These are phyloP conservation scores for Solanum sejunctum DNA, from an alignment of 257 asterid species.

Conservation along the genomic window DNA sequence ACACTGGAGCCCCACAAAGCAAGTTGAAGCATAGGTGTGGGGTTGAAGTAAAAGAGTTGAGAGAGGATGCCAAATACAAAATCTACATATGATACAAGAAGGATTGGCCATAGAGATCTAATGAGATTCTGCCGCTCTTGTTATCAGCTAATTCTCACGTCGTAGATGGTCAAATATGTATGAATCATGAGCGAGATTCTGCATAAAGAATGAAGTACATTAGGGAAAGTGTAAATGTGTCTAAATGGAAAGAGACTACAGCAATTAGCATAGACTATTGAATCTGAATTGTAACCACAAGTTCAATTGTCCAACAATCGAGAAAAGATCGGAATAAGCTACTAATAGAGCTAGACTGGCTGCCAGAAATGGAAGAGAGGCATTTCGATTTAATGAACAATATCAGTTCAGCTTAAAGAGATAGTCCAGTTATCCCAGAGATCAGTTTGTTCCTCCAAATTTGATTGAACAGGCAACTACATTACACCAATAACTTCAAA, in stretches of 20 bases:
- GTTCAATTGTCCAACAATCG: not conserved
- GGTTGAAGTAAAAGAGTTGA: not conserved
- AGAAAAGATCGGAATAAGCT: not conserved
- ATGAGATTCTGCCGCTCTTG: not conserved
- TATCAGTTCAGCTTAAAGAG: not conserved
- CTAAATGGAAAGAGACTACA: not conserved
- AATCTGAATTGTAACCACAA: not conserved
- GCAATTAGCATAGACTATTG: not conserved
- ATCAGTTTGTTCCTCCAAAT: not conserved
- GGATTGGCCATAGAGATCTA: not conserved
- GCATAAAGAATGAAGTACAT: not conserved
- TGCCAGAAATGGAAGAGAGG: not conserved
- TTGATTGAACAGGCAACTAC: not conserved
- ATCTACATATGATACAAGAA: not conserved
- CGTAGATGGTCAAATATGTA: not conserved
- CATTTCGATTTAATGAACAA: not conserved
- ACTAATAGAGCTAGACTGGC: not conserved
- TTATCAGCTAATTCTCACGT: not conserved
- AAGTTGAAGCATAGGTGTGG: not conserved
- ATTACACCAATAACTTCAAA: not conserved
- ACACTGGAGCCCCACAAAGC: not conserved
- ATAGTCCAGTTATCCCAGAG: not conserved
- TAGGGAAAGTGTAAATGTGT: not conserved
- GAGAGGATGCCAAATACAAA: not conserved
- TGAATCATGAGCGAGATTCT: conserved; percentile 1